Evolutionary conservation across 2,329 filamentous ascomycete species (phyloP).

Genomic region (Trichoderma semiorbis): DNA sequence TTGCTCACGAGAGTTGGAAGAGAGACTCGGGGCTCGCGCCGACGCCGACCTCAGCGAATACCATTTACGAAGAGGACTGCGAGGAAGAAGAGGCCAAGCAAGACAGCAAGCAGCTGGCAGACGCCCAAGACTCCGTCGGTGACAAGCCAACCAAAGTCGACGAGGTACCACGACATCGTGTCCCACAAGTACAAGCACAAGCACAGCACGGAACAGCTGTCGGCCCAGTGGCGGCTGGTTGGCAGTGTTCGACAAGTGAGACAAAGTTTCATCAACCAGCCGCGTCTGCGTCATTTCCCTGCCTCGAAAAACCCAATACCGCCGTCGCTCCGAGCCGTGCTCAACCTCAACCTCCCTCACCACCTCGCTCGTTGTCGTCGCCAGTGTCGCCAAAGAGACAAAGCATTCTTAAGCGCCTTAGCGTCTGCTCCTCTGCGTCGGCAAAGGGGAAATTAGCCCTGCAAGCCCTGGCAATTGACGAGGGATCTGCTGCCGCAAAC

Average conservation of each 20-base stretch:
- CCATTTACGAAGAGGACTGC: conserved; percentile 40
- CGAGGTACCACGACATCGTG: conserved; percentile 5
- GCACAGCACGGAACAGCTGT: conserved; percentile 11
- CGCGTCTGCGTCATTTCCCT: conserved; percentile 20
- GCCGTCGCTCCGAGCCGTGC: background rate
- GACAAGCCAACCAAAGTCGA: background rate
- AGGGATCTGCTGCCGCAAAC: conserved; percentile 15
- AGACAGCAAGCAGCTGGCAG: background rate
- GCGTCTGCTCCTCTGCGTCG: conserved; percentile 27
- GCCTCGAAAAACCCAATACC: background rate
- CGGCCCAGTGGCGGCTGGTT: conserved; percentile 19
- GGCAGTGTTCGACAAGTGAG: conserved; percentile 21
- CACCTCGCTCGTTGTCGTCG: background rate
- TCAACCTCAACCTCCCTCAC: background rate
- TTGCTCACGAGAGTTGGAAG: conserved; percentile 43
- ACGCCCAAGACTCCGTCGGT: background rate
- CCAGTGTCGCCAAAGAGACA: conserved; percentile 20
- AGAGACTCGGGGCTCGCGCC: conserved; percentile 54
- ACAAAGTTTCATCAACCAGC: conserved; percentile 12
- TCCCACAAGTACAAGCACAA: conserved; percentile 9
- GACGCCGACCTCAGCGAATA: conserved; percentile 32
- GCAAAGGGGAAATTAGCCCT: conserved; percentile 27
- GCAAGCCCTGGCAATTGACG: conserved; percentile 23
- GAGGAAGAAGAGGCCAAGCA: conserved; percentile 33
- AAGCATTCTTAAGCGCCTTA: conserved; percentile 28